Evolutionary conservation across 1,139 yeast species (phyloP).

Genomic region (Blastobotrys elegans): DNA sequence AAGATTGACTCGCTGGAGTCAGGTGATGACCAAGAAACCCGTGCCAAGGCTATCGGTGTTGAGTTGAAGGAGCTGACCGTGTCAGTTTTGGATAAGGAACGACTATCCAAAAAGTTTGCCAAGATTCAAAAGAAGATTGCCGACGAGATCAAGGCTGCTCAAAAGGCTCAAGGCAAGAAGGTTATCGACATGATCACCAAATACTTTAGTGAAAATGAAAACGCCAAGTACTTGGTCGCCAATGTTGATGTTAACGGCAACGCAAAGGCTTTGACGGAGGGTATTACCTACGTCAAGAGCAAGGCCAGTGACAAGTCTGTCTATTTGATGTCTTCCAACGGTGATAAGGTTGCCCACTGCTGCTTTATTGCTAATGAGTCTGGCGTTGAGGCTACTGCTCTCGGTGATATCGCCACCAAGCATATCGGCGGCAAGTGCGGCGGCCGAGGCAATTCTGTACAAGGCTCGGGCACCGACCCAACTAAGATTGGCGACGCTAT

Average conservation of each 20-base stretch:
- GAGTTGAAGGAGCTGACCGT: conserved; percentile 75
- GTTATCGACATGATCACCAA: conserved; percentile 73
- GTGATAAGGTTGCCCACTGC: conserved; percentile 84
- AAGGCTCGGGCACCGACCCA: conserved; percentile 91
- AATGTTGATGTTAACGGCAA: conserved; percentile 69
- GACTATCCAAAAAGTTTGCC: conserved; percentile 66
- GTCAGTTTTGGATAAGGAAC: conserved; percentile 75
- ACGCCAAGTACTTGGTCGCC: conserved; percentile 54
- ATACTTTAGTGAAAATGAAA: conserved; percentile 52
- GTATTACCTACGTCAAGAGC: conserved; percentile 77
- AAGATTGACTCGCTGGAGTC: conserved; percentile 55
- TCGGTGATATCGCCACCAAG: conserved; percentile 65
- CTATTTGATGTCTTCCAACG: conserved; percentile 74
- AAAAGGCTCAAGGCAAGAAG: conserved; percentile 81
- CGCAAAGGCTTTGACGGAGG: conserved; percentile 93
- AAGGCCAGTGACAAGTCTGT: conserved; percentile 71
- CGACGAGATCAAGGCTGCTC: conserved; percentile 81
- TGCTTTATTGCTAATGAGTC: conserved; percentile 77
- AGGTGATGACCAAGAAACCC: conserved; percentile 54
- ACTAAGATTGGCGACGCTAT: conserved; percentile 68
- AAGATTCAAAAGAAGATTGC: conserved; percentile 80
- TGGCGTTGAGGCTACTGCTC: conserved; percentile 70
- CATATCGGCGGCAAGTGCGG: conserved; percentile 96
- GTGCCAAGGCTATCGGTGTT: conserved; percentile 78
- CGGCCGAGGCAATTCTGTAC: conserved; percentile 94